A percentile compares a stretch with the other conserved stretches of the same genome.
These are phyloP conservation scores for Serendipita indica DNA, from an alignment of 768 basidiomycete genomes.

Conservation along the genomic window DNA sequence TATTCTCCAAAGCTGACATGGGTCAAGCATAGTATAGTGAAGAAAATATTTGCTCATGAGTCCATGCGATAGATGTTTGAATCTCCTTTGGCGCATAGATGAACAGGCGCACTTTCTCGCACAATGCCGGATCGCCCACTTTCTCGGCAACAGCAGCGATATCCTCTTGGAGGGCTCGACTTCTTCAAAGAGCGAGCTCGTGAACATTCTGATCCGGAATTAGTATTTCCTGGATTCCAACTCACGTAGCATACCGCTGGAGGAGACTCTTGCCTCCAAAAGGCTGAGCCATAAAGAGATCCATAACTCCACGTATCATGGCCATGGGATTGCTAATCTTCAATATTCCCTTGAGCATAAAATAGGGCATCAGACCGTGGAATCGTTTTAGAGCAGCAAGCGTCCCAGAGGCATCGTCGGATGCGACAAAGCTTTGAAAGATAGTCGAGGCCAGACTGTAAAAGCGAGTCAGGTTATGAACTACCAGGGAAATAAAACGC, in stretches of 20 bases:
- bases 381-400: slow-evolving; percentile 79
- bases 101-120: slow-evolving; percentile 74
- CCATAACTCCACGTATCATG: slow-evolving; percentile 87
- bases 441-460: slow-evolving; percentile 90
- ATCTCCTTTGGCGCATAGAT: slow-evolving; percentile 80
- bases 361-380: slow-evolving; percentile 95
- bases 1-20: too few relatives aligned
- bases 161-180: slow-evolving; percentile 70
- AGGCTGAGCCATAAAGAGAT: slow-evolving; percentile 91
- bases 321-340: slow-evolving; percentile 89
- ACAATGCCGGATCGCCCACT: slow-evolving; percentile 74
- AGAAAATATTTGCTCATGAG: too few relatives aligned
- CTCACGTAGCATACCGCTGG: slow-evolving; percentile 44
- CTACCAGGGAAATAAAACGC: slow-evolving; percentile 23
- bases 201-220: slow-evolving; percentile 64
- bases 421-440: slow-evolving; percentile 87
- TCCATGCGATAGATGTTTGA: too few relatives aligned
- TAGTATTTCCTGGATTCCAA: background rate
- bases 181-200: slow-evolving; percentile 80
- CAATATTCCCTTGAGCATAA: slow-evolving; percentile 82
- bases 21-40: too few relatives aligned
- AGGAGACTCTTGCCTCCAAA: slow-evolving; percentile 88
- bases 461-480: slow-evolving; percentile 6
- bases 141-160: slow-evolving; percentile 78
- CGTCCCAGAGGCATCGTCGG: slow-evolving; percentile 82